phyloP scores from a whole-genome alignment of 2,329 filamentous ascomycete genomes.

The Colletotrichum eleusines region DNA sequence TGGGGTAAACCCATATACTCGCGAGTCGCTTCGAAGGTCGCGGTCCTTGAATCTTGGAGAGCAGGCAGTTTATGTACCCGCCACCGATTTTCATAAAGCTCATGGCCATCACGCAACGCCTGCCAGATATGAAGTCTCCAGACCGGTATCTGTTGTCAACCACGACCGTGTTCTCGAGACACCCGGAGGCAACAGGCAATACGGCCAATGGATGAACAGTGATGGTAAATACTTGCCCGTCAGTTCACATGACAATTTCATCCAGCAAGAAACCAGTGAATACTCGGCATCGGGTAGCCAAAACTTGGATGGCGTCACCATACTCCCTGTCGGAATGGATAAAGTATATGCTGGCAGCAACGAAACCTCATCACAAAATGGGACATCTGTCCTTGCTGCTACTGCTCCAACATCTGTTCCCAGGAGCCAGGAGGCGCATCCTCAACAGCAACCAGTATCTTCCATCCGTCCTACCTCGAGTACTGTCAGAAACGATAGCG shows the following conservation, averaged over 20 bases:
- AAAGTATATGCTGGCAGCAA: background rate
- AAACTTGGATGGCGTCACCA: background rate
- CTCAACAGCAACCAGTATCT: conserved; percentile 20
- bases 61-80: conserved; percentile 15
- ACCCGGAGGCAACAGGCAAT: conserved; percentile 37
- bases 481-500: conserved; percentile 55
- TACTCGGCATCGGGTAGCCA: conserved; percentile 6
- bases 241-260: background rate
- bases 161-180: conserved; percentile 27
- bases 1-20: conserved; percentile 69
- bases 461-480: conserved; percentile 46
- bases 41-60: conserved; percentile 17
- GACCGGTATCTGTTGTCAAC: background rate
- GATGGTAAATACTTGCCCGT: background rate
- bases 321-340: background rate
- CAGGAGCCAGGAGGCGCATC: conserved; percentile 8
- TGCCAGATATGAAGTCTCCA: background rate
- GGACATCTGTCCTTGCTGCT: background rate
- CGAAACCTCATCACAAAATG: background rate
- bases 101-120: conserved; percentile 20
- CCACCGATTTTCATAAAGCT: conserved; percentile 19
- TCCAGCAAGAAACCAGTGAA: background rate
- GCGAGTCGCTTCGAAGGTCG: conserved; percentile 53
- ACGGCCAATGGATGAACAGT: conserved; percentile 40
- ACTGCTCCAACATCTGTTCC: background rate